phyloP scores from a whole-genome alignment of 257 asterid species.

The Echium plantagineum region DNA sequence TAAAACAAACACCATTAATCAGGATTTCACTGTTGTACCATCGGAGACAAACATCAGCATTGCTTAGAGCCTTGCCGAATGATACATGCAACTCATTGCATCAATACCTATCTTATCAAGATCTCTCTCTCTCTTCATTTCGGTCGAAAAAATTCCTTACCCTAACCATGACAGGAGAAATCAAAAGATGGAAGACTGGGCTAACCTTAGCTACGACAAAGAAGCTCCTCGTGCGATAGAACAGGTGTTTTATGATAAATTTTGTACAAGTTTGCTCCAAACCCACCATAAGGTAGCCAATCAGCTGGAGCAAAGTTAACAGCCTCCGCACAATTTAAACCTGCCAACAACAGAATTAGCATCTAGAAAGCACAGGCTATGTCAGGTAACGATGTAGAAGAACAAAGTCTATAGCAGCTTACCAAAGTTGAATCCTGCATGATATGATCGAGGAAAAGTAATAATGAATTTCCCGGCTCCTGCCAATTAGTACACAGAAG shows the following conservation, averaged over 20 bases:
- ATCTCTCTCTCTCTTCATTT: too few species aligned
- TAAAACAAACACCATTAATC: too few species aligned
- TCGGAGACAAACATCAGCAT: too few species aligned
- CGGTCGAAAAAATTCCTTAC: too few species aligned
- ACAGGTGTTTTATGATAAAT: slow-evolving; percentile 82
- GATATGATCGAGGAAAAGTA: slow-evolving; percentile 95
- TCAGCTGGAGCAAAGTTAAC: slow-evolving; percentile 99
- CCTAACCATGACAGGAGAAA: too few species aligned
- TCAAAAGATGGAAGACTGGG: neutral
- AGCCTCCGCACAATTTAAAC: slow-evolving; percentile 97
- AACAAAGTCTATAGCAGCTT: slow-evolving; percentile 12
- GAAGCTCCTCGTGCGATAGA: slow-evolving; percentile 86
- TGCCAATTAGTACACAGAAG: slow-evolving; percentile 17
- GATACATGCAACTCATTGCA: too few species aligned
- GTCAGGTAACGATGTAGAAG: neutral
- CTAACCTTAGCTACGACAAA: slow-evolving; percentile 76
- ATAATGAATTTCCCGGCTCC: slow-evolving; percentile 98
- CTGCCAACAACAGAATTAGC: slow-evolving; percentile 30
- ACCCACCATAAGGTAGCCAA: slow-evolving; percentile 97
- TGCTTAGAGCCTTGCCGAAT: too few species aligned
- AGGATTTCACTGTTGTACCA: neutral
- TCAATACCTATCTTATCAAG: too few species aligned
- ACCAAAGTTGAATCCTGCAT: slow-evolving; percentile 97
- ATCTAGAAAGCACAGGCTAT: neutral
- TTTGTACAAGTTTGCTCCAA: slow-evolving; percentile 88